Evolutionary conservation across 805 yeast genomes (phyloP).

Genomic region (Phaffomyces opuntiae): DNA sequence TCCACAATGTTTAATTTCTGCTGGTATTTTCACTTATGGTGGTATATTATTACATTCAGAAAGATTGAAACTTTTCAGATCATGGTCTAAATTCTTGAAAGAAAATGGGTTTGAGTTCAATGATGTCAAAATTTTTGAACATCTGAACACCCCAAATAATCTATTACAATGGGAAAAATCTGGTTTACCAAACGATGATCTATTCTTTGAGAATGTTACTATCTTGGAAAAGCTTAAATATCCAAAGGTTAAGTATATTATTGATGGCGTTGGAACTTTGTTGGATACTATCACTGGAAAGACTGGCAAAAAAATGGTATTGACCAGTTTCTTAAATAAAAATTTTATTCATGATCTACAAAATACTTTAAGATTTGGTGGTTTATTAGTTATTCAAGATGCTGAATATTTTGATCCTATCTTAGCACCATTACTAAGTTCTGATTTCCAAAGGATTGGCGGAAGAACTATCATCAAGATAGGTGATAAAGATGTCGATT

Average conservation of each 20-base stretch:
- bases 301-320: slow-evolving; percentile 30
- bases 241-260: slow-evolving; percentile 44
- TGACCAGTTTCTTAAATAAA: slow-evolving; percentile 67
- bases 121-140: slow-evolving; percentile 28
- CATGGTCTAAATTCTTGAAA: slow-evolving; percentile 32
- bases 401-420: slow-evolving; percentile 79
- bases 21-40: slow-evolving; percentile 54
- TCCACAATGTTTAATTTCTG: slow-evolving; percentile 60
- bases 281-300: slow-evolving; percentile 32
- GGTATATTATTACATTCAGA: slow-evolving; percentile 50
- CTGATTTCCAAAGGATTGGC: slow-evolving; percentile 58
- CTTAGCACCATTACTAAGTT: slow-evolving; percentile 51
- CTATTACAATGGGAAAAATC: slow-evolving; percentile 42
- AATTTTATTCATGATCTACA: slow-evolving; percentile 65
- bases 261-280: slow-evolving; percentile 63
- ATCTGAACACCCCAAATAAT: slow-evolving; percentile 35
- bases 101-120: slow-evolving; percentile 34
- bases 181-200: slow-evolving; percentile 52
- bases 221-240: slow-evolving; percentile 33
- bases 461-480: slow-evolving; percentile 58
- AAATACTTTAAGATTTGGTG: slow-evolving; percentile 81
- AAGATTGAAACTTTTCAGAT: slow-evolving; percentile 30
- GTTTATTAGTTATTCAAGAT: slow-evolving; percentile 61
- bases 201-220: slow-evolving; percentile 56
- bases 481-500: slow-evolving; percentile 60